Conservation (phyloP, 2,329 filamentous ascomycete species). For the Pestalotiopsis sp. region DNA sequence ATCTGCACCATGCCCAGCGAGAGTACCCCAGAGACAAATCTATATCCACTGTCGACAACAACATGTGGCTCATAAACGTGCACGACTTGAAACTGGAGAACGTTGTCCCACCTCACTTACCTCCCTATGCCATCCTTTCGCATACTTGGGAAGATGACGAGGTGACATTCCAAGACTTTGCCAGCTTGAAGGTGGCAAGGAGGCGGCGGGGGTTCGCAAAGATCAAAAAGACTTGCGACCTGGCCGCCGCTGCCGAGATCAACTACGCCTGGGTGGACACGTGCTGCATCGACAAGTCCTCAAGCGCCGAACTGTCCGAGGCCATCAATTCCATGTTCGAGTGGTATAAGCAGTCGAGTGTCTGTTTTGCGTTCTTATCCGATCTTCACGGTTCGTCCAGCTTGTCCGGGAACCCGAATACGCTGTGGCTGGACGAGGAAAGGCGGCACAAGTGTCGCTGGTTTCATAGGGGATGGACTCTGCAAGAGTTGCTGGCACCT, state of each 20-base stretch:
- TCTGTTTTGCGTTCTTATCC: not conserved
- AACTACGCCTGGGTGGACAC: constrained; percentile 10
- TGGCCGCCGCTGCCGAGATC: constrained; percentile 1
- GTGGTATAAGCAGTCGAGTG: not conserved
- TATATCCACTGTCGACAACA: not conserved
- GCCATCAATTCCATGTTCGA: not conserved
- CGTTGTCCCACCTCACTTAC: not conserved
- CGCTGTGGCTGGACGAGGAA: not conserved
- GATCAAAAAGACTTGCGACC: constrained; percentile 2
- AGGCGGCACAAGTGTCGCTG: not conserved
- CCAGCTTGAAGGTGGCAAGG: not conserved
- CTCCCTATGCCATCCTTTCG: constrained; percentile 7
- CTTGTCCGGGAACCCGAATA: not conserved
- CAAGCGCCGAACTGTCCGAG: not conserved
- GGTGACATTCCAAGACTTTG: constrained; percentile 10
- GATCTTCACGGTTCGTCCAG: not conserved
- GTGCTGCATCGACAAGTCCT: constrained; percentile 24
- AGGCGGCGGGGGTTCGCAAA: constrained; percentile 4
- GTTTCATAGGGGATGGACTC: not conserved
- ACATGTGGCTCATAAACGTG: not conserved
- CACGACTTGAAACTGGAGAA: not conserved
- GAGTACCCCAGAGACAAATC: not conserved
- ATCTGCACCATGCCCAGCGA: not conserved
- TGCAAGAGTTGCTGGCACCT: not conserved
- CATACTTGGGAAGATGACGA: constrained; percentile 9